These are phyloP conservation scores for Lipomyces japonicus DNA, from an alignment of 805 yeast species.

Conservation along the genomic window DNA sequence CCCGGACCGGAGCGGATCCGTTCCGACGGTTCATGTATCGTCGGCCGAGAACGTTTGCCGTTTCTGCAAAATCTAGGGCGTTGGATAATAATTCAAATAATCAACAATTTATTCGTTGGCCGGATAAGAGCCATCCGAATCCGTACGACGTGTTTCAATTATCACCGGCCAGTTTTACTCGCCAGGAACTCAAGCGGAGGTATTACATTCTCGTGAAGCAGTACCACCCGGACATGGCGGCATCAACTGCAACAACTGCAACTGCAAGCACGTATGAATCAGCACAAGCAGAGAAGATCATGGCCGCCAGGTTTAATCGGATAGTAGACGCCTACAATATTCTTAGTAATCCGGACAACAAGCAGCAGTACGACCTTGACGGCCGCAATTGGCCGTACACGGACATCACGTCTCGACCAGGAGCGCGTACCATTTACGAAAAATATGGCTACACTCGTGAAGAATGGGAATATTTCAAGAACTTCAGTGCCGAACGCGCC, in stretches of 20 bases:
- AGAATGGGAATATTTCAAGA: constrained; percentile 14
- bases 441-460: constrained; percentile 6
- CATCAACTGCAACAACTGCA: constrained; percentile 38
- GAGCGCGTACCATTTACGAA: constrained; percentile 3
- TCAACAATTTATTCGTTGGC: constrained; percentile 54
- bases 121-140: constrained; percentile 51
- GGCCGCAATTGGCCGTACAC: constrained; percentile 33
- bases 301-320: constrained; percentile 49
- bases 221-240: constrained; percentile 71
- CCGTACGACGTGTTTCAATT: constrained; percentile 69
- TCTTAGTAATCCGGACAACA: constrained; percentile 45
- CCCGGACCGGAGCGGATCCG: not conserved
- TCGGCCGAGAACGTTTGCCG: not conserved
- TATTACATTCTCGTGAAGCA: constrained; percentile 63
- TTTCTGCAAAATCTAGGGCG: not conserved
- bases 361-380: constrained; percentile 46
- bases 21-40: not conserved
- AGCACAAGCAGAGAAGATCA: constrained; percentile 27
- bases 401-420: not conserved
- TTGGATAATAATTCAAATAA: too few relatives aligned
- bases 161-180: constrained; percentile 39
- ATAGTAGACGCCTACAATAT: constrained; percentile 58
- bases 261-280: constrained; percentile 9
- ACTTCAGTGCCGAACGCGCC: constrained; percentile 1
- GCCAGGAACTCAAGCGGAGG: constrained; percentile 43